phyloP scores from a whole-genome alignment of 768 basidiomycete genomes.

The Crucibulum laeve region DNA sequence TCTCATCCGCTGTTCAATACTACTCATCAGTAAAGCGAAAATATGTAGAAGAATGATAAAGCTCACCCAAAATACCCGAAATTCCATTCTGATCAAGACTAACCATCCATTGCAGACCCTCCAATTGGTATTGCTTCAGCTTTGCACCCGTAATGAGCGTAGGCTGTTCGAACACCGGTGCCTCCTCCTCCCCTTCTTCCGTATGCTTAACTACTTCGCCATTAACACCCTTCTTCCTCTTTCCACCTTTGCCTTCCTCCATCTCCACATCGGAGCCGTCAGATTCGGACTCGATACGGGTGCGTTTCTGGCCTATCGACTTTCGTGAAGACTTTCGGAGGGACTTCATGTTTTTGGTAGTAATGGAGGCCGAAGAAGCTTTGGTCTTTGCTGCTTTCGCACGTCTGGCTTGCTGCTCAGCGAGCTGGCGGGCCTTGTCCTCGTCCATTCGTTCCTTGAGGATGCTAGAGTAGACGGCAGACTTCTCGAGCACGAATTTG shows the following conservation, averaged over 20 bases:
- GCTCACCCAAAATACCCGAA: slow-evolving; percentile 70
- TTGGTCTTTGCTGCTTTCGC: neutral
- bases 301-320: slow-evolving; percentile 25
- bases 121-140: slow-evolving; percentile 87
- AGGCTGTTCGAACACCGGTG: slow-evolving; percentile 63
- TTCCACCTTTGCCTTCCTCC: slow-evolving; percentile 10
- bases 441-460: slow-evolving; percentile 75
- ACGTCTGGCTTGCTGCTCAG: slow-evolving; percentile 11
- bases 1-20: slow-evolving; percentile 73
- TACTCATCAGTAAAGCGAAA: neutral
- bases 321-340: too few relatives aligned
- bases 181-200: slow-evolving; percentile 17
- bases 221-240: slow-evolving; percentile 21
- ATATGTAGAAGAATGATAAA: neutral
- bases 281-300: slow-evolving; percentile 3
- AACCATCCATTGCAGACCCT: slow-evolving; percentile 95
- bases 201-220: slow-evolving; percentile 13
- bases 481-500: slow-evolving; percentile 69
- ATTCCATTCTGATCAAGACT: slow-evolving; percentile 83
- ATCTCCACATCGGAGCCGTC: too few relatives aligned
- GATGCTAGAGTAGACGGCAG: slow-evolving; percentile 68
- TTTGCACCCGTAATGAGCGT: slow-evolving; percentile 77
- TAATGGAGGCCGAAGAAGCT: slow-evolving; percentile 7
- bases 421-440: slow-evolving; percentile 30
- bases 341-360: slow-evolving; percentile 12